phyloP scores from a whole-genome alignment of 306 rosid species.

The Ziziphus jujuba region DNA sequence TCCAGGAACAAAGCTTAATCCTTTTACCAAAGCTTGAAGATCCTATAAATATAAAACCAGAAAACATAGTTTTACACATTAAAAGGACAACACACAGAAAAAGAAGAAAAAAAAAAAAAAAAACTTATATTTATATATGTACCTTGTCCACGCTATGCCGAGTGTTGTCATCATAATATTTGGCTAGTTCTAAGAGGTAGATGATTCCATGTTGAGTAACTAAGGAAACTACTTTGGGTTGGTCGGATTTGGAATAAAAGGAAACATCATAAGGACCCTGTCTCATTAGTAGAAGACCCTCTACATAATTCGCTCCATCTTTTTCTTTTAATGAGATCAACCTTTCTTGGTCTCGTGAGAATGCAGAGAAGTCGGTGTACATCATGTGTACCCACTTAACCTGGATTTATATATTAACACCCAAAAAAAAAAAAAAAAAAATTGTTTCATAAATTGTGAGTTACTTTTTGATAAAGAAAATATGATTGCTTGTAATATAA shows the following conservation, averaged over 20 bases:
- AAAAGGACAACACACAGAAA: not conserved
- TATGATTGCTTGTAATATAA: too few relatives aligned
- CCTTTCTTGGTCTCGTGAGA: conserved; percentile 68
- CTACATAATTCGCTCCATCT: conserved; percentile 52
- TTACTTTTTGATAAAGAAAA: too few relatives aligned
- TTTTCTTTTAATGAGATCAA: conserved; percentile 42
- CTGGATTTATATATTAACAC: too few relatives aligned
- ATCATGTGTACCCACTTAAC: conserved; percentile 67
- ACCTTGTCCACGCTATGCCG: conserved; percentile 40
- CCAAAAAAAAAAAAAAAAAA: too few relatives aligned
- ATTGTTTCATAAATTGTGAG: not conserved
- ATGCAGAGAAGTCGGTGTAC: conserved; percentile 54
- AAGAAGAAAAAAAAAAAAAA: not conserved
- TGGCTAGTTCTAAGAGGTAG: conserved; percentile 57
- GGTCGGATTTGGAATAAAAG: conserved; percentile 53
- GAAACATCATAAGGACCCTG: conserved; percentile 59
- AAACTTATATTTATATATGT: not conserved
- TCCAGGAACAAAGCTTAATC: conserved; percentile 41
- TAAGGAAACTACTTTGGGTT: conserved; percentile 49
- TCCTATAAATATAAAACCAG: conserved; percentile 22
- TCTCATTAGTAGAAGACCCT: conserved; percentile 59
- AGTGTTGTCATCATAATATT: conserved; percentile 48
- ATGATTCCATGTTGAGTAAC: conserved; percentile 49
- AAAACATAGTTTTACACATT: not conserved
- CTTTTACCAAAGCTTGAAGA: conserved; percentile 29